These are phyloP conservation scores for Amanita molliuscula DNA, from an alignment of 768 basidiomycete species.

Conservation along the genomic window DNA sequence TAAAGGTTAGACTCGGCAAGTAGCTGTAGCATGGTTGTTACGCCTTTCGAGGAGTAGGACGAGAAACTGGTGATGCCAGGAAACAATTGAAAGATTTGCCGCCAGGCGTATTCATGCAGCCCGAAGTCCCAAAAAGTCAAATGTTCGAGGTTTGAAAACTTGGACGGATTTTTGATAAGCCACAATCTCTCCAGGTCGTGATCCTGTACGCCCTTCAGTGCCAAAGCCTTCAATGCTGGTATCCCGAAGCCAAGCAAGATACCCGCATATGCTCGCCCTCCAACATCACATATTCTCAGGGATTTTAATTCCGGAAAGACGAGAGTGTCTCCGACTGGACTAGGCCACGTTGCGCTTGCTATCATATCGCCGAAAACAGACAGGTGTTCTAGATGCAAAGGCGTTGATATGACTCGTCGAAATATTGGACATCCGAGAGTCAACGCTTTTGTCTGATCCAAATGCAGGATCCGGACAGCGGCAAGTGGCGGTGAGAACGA, in stretches of 20 bases:
- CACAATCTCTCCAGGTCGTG: constrained; percentile 30
- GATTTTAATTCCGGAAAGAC: constrained; percentile 25
- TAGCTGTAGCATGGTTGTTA: constrained; percentile 18
- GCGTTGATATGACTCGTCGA: constrained; percentile 21
- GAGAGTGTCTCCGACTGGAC: constrained; percentile 14
- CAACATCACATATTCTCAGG: constrained; percentile 29
- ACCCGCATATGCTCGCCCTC: constrained; percentile 25
- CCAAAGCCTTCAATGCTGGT: constrained; percentile 27
- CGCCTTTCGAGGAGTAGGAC: constrained; percentile 13
- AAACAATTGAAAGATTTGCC: constrained; percentile 1
- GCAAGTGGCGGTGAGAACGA: constrained; percentile 26
- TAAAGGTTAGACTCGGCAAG: constrained; percentile 10
- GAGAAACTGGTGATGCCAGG: constrained; percentile 23
- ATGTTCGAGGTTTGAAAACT: constrained; percentile 24
- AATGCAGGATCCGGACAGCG: constrained; percentile 28
- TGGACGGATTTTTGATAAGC: constrained; percentile 11
- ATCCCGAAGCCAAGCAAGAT: constrained; percentile 29
- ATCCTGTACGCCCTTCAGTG: constrained; percentile 31
- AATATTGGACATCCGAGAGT: constrained; percentile 26
- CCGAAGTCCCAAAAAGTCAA: constrained; percentile 33
- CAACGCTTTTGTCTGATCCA: constrained; percentile 29
- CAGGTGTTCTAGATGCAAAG: constrained; percentile 25
- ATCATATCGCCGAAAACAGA: constrained; percentile 36
- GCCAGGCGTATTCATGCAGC: constrained; percentile 10
- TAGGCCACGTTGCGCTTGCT: constrained; percentile 16